These are phyloP conservation scores for Linum lewisii DNA, from an alignment of 345 rosid genomes.

Conservation along the genomic window DNA sequence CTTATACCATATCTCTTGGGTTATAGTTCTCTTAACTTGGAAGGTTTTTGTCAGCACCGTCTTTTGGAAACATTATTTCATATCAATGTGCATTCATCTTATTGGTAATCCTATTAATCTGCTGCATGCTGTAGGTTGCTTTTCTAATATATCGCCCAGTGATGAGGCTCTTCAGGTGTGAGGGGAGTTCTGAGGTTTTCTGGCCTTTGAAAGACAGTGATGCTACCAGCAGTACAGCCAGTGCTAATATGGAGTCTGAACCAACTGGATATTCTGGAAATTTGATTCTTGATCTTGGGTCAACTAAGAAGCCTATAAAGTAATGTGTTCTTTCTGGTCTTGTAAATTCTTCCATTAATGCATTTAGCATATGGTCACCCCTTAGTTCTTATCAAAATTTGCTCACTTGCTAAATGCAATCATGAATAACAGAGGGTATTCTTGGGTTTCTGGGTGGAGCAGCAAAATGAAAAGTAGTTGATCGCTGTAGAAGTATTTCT, in stretches of 20 bases:
- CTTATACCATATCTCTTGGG: neutral
- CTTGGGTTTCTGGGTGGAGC: neutral
- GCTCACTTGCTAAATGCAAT: neutral
- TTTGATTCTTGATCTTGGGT: constrained; percentile 59
- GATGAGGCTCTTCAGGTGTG: constrained; percentile 90
- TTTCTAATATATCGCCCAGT: constrained; percentile 93
- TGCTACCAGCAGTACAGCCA: constrained; percentile 19
- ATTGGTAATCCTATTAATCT: constrained; percentile 2
- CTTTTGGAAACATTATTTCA: neutral
- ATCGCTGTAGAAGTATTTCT: no score
- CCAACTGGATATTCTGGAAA: constrained; percentile 25
- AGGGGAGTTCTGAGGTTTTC: constrained; percentile 48
- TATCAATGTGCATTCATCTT: neutral
- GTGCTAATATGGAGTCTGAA: constrained; percentile 35
- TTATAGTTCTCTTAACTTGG: neutral
- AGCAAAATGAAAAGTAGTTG: neutral
- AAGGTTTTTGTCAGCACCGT: neutral
- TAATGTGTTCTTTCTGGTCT: constrained; percentile 18
- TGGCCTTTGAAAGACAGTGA: constrained; percentile 81
- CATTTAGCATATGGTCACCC: constrained; percentile 8
- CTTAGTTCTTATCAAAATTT: neutral
- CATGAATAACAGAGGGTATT: neutral
- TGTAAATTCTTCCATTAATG: constrained; percentile 8
- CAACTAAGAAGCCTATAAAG: constrained; percentile 47
- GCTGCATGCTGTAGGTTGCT: constrained; percentile 53